Evolutionary conservation across 371 early-diverging fungal species (phyloP).

Genomic region (Lichtheimia ramosa): DNA sequence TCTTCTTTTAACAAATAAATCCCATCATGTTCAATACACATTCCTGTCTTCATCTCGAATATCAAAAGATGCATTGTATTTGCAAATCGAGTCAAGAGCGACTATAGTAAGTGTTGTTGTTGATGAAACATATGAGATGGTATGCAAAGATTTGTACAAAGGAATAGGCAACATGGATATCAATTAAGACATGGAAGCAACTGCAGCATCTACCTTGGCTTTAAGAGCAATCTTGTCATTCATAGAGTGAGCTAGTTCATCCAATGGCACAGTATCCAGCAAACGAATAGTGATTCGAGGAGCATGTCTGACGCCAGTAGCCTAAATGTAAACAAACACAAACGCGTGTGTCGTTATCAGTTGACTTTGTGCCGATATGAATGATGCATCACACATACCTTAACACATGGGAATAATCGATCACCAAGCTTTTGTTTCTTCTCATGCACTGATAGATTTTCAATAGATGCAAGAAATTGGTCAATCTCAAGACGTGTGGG

Average conservation of each 20-base stretch:
- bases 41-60: too few relatives aligned
- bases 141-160: slow-evolving; percentile 1
- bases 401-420: slow-evolving; percentile 40
- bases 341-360: background rate
- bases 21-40: too few relatives aligned
- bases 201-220: slow-evolving; percentile 33
- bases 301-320: slow-evolving; percentile 19
- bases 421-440: slow-evolving; percentile 45
- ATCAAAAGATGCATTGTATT: too few relatives aligned
- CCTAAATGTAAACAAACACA: slow-evolving; percentile 3
- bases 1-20: too few relatives aligned
- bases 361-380: background rate
- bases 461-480: slow-evolving; percentile 25
- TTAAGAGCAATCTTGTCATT: slow-evolving; percentile 37
- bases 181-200: slow-evolving; percentile 4
- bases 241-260: slow-evolving; percentile 48
- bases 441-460: slow-evolving; percentile 23
- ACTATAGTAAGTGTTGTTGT: too few relatives aligned
- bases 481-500: slow-evolving; percentile 16
- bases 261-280: slow-evolving; percentile 46
- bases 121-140: background rate
- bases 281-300: slow-evolving; percentile 50
- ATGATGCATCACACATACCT: slow-evolving; percentile 22
- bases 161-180: background rate
- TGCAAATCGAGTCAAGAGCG: too few relatives aligned